A percentile compares a stretch with the other conserved stretches of the same genome.
Conservation (phyloP, 78 protist genomes). For the Planoprotostelium fungivorum region DNA sequence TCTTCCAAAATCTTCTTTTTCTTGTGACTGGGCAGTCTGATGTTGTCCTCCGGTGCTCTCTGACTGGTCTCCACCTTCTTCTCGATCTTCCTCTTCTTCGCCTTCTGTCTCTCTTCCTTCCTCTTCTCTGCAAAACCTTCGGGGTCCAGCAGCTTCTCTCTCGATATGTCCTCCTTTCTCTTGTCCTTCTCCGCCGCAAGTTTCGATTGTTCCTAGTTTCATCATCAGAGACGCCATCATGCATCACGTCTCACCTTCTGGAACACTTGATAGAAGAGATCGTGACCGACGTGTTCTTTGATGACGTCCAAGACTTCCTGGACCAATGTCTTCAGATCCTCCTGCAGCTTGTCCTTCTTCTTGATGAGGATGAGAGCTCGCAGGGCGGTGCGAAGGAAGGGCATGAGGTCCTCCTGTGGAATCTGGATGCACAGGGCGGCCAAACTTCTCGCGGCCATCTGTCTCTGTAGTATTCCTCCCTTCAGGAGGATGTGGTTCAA, state of each 20-base stretch:
- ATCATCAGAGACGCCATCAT: too few relatives aligned
- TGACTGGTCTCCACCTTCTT: neutral
- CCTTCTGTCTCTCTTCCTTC: neutral
- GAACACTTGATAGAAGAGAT: neutral
- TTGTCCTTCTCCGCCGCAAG: neutral
- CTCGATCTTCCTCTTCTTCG: neutral
- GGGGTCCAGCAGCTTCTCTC: neutral
- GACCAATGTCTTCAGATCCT: neutral
- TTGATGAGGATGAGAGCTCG: neutral
- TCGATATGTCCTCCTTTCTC: neutral
- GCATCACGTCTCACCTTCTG: too few relatives aligned
- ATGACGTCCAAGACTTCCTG: neutral
- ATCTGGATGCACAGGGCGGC: neutral
- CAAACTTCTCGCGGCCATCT: neutral
- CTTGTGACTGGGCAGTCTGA: too few relatives aligned
- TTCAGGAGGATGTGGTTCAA: too few relatives aligned
- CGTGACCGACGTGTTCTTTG: neutral
- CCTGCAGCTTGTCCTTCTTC: neutral
- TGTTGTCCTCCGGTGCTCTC: neutral
- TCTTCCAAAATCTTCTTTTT: too few relatives aligned
- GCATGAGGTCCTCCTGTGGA: neutral
- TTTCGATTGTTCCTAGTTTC: neutral
- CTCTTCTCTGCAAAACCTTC: neutral
- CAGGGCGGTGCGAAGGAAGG: neutral
- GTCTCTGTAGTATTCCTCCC: neutral